Evolutionary conservation across 352 stramenopile genomes (phyloP).

Genomic region (Pythium catenulatum): DNA sequence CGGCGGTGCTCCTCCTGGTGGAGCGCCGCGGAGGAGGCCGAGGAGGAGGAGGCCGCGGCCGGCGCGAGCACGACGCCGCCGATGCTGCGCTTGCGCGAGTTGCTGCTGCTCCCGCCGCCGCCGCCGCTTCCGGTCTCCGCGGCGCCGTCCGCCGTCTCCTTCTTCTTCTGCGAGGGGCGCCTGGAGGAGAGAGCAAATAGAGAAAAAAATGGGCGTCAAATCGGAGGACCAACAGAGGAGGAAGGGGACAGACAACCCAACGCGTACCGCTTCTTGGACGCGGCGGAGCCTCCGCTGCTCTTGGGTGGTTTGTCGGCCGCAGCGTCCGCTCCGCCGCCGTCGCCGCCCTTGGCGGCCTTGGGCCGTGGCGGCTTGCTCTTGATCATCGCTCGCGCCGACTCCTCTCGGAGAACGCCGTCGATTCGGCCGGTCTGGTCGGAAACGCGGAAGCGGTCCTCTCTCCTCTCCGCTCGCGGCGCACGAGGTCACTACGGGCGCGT

Average conservation of each 20-base stretch:
- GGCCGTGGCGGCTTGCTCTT: slow-evolving; percentile 50
- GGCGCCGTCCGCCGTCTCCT: slow-evolving; percentile 67
- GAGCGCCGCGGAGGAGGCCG: slow-evolving; percentile 33
- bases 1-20: slow-evolving; percentile 47
- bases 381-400: slow-evolving; percentile 20
- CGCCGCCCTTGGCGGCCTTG: slow-evolving; percentile 40
- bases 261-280: slow-evolving; percentile 48
- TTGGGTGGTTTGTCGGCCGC: slow-evolving; percentile 25
- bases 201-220: too few species aligned
- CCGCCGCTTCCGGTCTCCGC: slow-evolving; percentile 17
- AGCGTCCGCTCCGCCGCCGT: slow-evolving; percentile 10
- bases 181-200: slow-evolving; percentile 54
- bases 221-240: too few species aligned
- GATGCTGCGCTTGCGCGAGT: slow-evolving; percentile 45
- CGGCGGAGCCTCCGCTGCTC: background rate
- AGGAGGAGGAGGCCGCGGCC: background rate
- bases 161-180: slow-evolving; percentile 74
- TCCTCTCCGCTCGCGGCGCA: background rate
- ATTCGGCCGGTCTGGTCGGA: too few species aligned
- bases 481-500: too few species aligned
- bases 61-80: slow-evolving; percentile 24
- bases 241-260: too few species aligned
- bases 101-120: too few species aligned
- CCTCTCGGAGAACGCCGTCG: background rate
- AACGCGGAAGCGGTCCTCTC: background rate